Evolutionary conservation across 495 filamentous ascomycete genomes (phyloP).

Genomic region (Neurospora terricola): DNA sequence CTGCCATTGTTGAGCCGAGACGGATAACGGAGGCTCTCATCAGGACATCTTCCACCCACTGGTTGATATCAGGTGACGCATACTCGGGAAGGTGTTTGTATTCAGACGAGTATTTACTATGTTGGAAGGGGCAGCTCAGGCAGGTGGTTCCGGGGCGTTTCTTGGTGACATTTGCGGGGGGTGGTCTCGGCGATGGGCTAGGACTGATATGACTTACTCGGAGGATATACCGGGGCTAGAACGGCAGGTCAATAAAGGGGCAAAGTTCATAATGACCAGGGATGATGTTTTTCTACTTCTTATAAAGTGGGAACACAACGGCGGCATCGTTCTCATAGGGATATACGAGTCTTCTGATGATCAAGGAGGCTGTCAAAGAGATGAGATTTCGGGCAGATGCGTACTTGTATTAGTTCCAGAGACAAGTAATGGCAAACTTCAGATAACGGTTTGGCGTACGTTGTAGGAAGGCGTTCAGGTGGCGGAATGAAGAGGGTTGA

Average conservation of each 20-base stretch:
- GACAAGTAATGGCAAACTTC: not conserved
- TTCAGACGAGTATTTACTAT: not conserved
- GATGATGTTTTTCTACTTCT: not conserved
- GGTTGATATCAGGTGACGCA: not conserved
- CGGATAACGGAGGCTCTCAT: not conserved
- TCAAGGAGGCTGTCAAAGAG: not conserved
- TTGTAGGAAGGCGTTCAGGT: not conserved
- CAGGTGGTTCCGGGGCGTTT: not conserved
- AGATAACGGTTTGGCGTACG: not conserved
- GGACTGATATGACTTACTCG: not conserved
- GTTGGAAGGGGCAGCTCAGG: not conserved
- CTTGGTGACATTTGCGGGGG: not conserved
- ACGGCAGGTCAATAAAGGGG: not conserved
- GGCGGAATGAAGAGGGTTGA: not conserved
- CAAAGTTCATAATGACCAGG: not conserved
- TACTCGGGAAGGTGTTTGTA: not conserved
- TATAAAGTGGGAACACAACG: not conserved
- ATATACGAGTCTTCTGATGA: not conserved
- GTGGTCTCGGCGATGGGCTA: no score
- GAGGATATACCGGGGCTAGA: not conserved
- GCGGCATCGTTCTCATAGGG: not conserved
- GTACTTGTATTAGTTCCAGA: not conserved
- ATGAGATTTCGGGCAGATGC: not conserved
- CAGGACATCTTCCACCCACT: not conserved
- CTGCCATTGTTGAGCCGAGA: not conserved